Evolutionary conservation across 257 asterid species (phyloP).

Genomic region (Salvia splendens): DNA sequence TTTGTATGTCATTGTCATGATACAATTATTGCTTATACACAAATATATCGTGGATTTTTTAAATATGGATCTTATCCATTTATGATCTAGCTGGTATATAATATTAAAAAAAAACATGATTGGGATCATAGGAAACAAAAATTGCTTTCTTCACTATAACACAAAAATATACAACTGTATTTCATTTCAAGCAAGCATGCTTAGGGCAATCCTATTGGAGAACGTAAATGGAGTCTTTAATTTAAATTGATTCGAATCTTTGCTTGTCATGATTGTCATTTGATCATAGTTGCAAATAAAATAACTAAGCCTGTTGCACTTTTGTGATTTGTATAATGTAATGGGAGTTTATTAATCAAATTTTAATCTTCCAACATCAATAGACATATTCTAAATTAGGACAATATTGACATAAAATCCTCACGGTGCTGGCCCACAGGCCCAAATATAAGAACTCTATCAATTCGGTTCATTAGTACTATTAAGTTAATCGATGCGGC

Average conservation of each 20-base stretch:
- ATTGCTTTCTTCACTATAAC: not conserved
- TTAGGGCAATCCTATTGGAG: not conserved
- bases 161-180: not conserved
- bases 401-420: no score
- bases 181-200: not conserved
- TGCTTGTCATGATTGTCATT: not conserved
- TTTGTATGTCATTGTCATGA: not conserved
- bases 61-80: slow-evolving; percentile 29
- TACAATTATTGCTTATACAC: not conserved
- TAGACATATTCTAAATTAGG: no score
- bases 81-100: not conserved
- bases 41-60: slow-evolving; percentile 1
- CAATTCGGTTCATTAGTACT: no score
- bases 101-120: not conserved
- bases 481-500: no score
- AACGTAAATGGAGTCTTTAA: not conserved
- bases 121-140: no score
- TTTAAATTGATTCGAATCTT: not conserved
- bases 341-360: not conserved
- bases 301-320: not conserved
- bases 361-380: no score
- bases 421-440: no score
- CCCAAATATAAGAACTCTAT: no score
- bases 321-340: not conserved
- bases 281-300: not conserved